Base-by-base conservation (phyloP, 2,329 filamentous ascomycete species). In the Cladosporium sp. region DNA sequence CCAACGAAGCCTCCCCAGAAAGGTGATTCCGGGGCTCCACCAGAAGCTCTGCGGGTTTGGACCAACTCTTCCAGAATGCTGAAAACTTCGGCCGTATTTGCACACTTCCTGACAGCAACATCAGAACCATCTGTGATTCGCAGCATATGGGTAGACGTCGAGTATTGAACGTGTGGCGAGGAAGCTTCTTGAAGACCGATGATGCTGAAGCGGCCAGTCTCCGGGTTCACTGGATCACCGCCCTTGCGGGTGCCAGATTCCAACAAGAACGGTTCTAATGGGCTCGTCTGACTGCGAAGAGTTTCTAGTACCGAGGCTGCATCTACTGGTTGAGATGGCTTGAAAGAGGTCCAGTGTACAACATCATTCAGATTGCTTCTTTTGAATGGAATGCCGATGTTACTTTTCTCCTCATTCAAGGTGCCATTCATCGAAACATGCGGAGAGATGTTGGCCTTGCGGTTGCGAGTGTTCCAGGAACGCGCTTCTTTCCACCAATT, bases 1-100 rank as follows among this genome's bases (percentile, higher is more conserved):
- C 92, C 92, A 75, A 96, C 84, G 60, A 96, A 86, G 0, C 92
- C 92, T 54, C 90, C 92, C 73, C 89, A 85, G 70, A 96, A 96
- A 0, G 89, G 83, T 0, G 75, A 74, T 37, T 70, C 66, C 0
- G 67, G 62, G 28, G 66, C 64, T 4, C 76, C 76, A 9, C 64
- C 69, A 1, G 60, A 61, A 1, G 72, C 73, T 55, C 66, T 70
- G 5, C 74, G 70, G 7, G 65, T 58, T 37, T 69, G 62, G 69
- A 79, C 75, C 30, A 75, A 70, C 3, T 64, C 63, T 45, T 73
- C 73, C 5, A 81, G 61, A 42, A 72, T 76, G 3, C 65, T 63
- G 72, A 78, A 80, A 5, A 75, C 65, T 34, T 70, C 70, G 17
- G 38, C 17, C n/a, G 47, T 39, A 8, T 52, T 52, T 9, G 14